A percentile compares a stretch with the other conserved stretches of the same genome.
phyloP scores from a whole-genome alignment of 164 flowering plant species.

The Magnolia changhungtana region DNA sequence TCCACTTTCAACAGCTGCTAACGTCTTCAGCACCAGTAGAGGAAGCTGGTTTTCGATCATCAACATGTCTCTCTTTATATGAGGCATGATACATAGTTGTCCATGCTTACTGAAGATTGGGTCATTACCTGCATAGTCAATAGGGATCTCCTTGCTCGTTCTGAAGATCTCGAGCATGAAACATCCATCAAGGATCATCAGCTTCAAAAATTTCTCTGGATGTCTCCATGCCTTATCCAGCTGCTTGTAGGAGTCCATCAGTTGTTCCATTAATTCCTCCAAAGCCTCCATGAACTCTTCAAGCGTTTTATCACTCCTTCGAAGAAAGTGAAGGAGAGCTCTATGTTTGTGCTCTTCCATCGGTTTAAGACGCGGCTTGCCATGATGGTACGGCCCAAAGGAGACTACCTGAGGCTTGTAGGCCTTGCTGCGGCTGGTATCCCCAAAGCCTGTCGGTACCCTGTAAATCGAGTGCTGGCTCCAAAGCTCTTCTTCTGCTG shows the following conservation, averaged over 20 bases:
- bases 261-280: conserved; percentile 12
- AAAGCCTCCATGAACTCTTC: conserved; percentile 21
- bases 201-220: conserved; percentile 25
- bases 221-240: conserved; percentile 32
- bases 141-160: neutral
- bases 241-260: conserved; percentile 30
- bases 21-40: conserved; percentile 33
- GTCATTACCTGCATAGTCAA: conserved; percentile 45
- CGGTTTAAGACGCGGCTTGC: conserved; percentile 21
- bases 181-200: conserved; percentile 54
- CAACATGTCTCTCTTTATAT: conserved; percentile 54
- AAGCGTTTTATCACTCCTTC: conserved; percentile 27
- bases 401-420: conserved; percentile 45
- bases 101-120: conserved; percentile 62
- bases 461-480: conserved; percentile 23
- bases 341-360: conserved; percentile 57
- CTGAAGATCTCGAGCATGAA: conserved; percentile 54
- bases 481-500: conserved; percentile 16
- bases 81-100: conserved; percentile 38
- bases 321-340: conserved; percentile 44
- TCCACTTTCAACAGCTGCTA: conserved; percentile 28
- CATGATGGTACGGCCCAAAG: conserved; percentile 56
- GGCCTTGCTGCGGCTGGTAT: conserved; percentile 17
- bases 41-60: conserved; percentile 68
- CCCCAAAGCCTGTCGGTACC: conserved; percentile 16